Percentiles rank a stretch among this genome's conserved stretches.
Conservation (phyloP, 768 basidiomycete genomes). For the Tulasnella calospora region DNA sequence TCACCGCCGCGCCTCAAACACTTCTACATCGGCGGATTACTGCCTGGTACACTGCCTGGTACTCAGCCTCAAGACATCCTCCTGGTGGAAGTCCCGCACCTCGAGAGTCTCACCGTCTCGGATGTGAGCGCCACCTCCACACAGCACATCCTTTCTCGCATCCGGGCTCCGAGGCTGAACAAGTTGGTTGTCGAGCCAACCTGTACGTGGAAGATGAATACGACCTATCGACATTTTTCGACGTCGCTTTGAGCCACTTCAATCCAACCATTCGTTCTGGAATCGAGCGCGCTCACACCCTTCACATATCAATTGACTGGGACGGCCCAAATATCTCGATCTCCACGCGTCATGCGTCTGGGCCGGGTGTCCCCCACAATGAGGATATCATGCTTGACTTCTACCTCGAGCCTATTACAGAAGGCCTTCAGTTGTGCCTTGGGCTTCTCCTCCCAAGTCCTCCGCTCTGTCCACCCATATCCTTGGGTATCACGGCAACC, state of each 20-base stretch:
- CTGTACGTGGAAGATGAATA: not conserved
- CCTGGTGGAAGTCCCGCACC: not conserved
- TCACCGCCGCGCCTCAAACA: not conserved
- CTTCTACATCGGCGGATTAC: not conserved
- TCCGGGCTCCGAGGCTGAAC: not conserved
- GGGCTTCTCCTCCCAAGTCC: not conserved
- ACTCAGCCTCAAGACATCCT: not conserved
- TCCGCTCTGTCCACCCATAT: not conserved
- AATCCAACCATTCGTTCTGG: not conserved
- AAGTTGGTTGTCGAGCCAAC: not conserved
- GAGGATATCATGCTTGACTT: not conserved
- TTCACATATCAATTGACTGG: too few species aligned
- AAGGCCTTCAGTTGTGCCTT: not conserved
- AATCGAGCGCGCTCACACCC: too few species aligned
- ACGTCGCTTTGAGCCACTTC: not conserved
- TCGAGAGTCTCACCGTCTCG: not conserved
- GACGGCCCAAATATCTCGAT: too few species aligned
- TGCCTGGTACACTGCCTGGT: not conserved
- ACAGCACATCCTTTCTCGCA: not conserved
- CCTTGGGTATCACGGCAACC: not conserved
- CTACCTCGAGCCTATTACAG: not conserved
- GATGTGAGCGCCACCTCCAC: not conserved
- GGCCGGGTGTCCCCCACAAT: too few species aligned
- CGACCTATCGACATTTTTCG: not conserved
- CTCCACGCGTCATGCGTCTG: too few species aligned